Evolutionary conservation across 208 protist genomes (phyloP), one percentile per base, ranked within the genome.

Genomic region (Trypanosoma theileri): DNA sequence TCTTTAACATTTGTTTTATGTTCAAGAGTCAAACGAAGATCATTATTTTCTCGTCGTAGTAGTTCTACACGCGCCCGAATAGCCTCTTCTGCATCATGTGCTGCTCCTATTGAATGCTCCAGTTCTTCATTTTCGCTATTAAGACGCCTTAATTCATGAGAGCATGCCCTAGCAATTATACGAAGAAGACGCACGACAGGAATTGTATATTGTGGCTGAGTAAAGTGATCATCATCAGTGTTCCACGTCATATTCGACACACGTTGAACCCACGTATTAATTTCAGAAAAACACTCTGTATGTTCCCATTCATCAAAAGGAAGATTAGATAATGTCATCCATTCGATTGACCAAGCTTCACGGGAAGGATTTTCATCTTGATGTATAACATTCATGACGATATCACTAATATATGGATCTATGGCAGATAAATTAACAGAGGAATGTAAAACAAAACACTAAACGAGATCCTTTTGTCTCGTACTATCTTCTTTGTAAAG

Each of bases 241-340:
- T 55, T 64, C 67, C 91, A 93, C 4, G 69, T 52, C 35, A 91
- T 88, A 17, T 81, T 78, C 4, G 78, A 56, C 0, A 80, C 75
- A 16, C 85, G 73, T 17, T 75, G 69, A 71, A 91, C 78, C 21
- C 89, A 87, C 55, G 88, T 85, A 22, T 83, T 70, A 26, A 93
- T 73, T 65, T 85, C 85, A 10, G 78, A 61, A 71, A 84, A 84
- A 17, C 86, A 63, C 16, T 67, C 51, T 16, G 77, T 78, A 26
- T 79, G 79, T 41, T 89, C 70, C 56, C 91, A 71, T 42, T 91
- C 81, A 61, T 86, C 74, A 69, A 94, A 79, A 1, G 91, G 91
- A 64, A 96, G 66, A 26, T 3, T 31, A 48, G 45, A 17, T 59
- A 78, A 16, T 46, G 65, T 19, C 17, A 16, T n/a, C 73, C 73